Conservation (phyloP, 2,329 filamentous ascomycete species). For the Knufia petricola region DNA sequence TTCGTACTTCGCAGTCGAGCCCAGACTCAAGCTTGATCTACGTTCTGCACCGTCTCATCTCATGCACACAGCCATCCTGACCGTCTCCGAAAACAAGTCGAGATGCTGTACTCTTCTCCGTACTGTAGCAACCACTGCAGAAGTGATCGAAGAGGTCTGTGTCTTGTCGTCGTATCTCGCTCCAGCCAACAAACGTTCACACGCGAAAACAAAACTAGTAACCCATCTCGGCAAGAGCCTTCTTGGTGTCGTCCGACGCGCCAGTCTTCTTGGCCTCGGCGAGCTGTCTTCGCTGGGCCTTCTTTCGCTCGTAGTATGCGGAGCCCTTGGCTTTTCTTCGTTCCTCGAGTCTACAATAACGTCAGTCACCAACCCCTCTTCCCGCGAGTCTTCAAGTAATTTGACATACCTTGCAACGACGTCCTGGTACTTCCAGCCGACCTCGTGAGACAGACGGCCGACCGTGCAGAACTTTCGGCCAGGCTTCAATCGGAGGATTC, state of each 20-base stretch:
- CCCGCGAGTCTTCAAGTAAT: neutral
- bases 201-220: conserved; percentile 53
- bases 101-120: neutral
- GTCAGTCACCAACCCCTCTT: neutral
- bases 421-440: conserved; percentile 99
- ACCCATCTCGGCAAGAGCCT: conserved; percentile 80
- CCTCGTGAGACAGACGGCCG: conserved; percentile 93
- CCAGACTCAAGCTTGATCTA: too few relatives aligned
- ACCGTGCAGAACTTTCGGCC: conserved; percentile 99
- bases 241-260: conserved; percentile 69
- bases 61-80: conserved; percentile 2
- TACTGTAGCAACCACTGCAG: neutral
- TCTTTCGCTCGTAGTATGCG: conserved; percentile 99
- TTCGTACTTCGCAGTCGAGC: neutral
- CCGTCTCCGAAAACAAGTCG: neutral
- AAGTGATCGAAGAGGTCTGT: neutral
- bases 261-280: conserved; percentile 88
- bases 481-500: conserved; percentile 92
- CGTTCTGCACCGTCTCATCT: neutral
- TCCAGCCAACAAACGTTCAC: neutral
- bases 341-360: conserved; percentile 74
- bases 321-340: conserved; percentile 98
- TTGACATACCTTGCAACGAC: conserved; percentile 88
- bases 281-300: conserved; percentile 83
- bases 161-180: neutral